phyloP scores from a whole-genome alignment of 352 stramenopile species.

The Phytophthora megakarya region DNA sequence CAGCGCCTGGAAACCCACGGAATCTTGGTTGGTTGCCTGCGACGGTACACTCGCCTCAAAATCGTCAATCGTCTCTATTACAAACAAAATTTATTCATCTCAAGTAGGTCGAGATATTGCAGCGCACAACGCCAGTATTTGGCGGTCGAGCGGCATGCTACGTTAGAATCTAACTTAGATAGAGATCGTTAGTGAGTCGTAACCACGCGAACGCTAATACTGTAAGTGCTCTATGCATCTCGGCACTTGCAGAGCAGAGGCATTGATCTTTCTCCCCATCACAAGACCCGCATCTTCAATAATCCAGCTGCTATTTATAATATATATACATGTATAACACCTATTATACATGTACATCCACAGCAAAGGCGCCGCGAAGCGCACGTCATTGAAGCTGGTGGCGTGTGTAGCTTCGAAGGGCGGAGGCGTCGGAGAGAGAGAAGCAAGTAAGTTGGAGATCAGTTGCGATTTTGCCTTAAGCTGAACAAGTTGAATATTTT shows the following conservation, averaged over 20 bases:
- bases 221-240: slow-evolving; percentile 36
- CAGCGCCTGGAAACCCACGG: background rate
- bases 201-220: slow-evolving; percentile 24
- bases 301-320: no score
- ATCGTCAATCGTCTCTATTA: slow-evolving; percentile 7
- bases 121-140: slow-evolving; percentile 1
- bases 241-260: slow-evolving; percentile 23
- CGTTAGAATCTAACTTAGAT: no score
- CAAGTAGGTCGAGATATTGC: background rate
- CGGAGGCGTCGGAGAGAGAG: no score
- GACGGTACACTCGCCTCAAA: background rate
- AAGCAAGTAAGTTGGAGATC: no score
- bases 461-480: no score
- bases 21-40: background rate
- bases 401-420: no score
- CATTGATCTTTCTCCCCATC: slow-evolving; percentile 30
- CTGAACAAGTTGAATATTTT: no score
- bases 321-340: no score
- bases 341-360: no score
- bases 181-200: background rate
- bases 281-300: slow-evolving; percentile 12
- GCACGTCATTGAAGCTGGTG: no score
- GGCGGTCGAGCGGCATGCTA: background rate
- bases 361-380: background rate
- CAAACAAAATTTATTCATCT: no score